Conservation (phyloP, 2,329 filamentous ascomycete species). For the Colletotrichum sp. region DNA sequence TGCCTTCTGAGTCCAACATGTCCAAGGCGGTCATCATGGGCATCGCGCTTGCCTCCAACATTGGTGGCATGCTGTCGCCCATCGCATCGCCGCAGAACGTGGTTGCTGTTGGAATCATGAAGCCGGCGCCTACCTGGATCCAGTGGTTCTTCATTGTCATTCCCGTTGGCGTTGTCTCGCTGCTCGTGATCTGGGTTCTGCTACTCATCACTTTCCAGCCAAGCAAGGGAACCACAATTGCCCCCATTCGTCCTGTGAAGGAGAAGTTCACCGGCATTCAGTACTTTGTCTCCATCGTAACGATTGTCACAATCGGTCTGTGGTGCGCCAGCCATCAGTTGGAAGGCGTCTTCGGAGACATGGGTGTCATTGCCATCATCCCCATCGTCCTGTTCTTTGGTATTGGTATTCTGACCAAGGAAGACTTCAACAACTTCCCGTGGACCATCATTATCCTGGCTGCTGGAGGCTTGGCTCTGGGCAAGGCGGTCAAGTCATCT, state of each 20-base stretch:
- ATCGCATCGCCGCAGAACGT: slow-evolving; percentile 98
- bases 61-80: slow-evolving; percentile 94
- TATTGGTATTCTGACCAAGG: slow-evolving; percentile 93
- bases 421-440: slow-evolving; percentile 99
- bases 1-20: slow-evolving; percentile 89
- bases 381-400: slow-evolving; percentile 97
- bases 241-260: slow-evolving; percentile 87
- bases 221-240: slow-evolving; percentile 83
- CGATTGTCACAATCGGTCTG: slow-evolving; percentile 81
- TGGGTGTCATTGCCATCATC: slow-evolving; percentile 97
- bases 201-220: slow-evolving; percentile 87
- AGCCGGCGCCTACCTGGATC: slow-evolving; percentile 88
- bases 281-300: slow-evolving; percentile 89
- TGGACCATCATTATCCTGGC: slow-evolving; percentile 99
- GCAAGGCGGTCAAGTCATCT: slow-evolving; percentile 92
- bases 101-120: slow-evolving; percentile 95
- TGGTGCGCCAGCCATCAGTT: slow-evolving; percentile 95
- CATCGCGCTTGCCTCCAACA: slow-evolving; percentile 93
- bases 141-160: slow-evolving; percentile 97
- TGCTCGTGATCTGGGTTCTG: slow-evolving; percentile 87
- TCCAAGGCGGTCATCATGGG: slow-evolving; percentile 94
- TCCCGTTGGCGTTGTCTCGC: slow-evolving; percentile 88
- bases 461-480: slow-evolving; percentile 88
- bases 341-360: slow-evolving; percentile 88
- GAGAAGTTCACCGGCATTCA: slow-evolving; percentile 89